Percentiles rank a stretch among this genome's conserved stretches.
These are phyloP conservation scores for Russula virescens DNA, from an alignment of 768 basidiomycete genomes.

Conservation along the genomic window DNA sequence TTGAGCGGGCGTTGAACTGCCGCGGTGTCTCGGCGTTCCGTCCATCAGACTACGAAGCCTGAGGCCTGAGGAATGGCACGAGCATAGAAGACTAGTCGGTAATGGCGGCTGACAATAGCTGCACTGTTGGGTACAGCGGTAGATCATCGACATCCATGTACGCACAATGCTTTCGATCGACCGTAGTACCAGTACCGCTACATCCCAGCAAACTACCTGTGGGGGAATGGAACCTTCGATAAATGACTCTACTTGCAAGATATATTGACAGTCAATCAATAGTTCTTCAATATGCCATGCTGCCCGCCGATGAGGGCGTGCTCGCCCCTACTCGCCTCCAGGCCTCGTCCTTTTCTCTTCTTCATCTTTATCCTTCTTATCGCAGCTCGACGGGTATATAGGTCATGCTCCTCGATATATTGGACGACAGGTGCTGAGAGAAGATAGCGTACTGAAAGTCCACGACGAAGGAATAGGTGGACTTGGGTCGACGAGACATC, in stretches of 20 bases:
- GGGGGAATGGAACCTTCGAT: neutral
- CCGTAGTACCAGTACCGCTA: neutral
- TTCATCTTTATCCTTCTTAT: slow-evolving; percentile 37
- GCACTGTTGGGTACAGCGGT: neutral
- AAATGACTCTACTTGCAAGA: too few species aligned
- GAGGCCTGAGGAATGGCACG: too few species aligned
- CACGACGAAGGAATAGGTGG: slow-evolving; percentile 70
- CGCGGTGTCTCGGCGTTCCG: too few species aligned
- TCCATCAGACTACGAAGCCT: too few species aligned
- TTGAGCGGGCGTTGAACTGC: too few species aligned
- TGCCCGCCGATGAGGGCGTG: too few species aligned
- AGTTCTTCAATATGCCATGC: too few species aligned
- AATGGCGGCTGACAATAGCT: neutral
- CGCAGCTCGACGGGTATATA: slow-evolving; percentile 45
- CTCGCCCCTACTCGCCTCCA: slow-evolving; percentile 5
- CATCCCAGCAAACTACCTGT: neutral
- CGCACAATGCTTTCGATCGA: neutral
- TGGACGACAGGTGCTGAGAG: too few species aligned
- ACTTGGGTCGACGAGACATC: slow-evolving; percentile 96
- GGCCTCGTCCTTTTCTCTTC: slow-evolving; percentile 9
- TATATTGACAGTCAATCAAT: too few species aligned
- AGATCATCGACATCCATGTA: neutral
- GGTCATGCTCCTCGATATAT: slow-evolving; percentile 69
- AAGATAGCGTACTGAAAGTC: too few species aligned
- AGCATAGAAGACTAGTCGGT: neutral